These are phyloP conservation scores for Xylaria grammica DNA, from an alignment of 495 filamentous ascomycete genomes.

Conservation along the genomic window DNA sequence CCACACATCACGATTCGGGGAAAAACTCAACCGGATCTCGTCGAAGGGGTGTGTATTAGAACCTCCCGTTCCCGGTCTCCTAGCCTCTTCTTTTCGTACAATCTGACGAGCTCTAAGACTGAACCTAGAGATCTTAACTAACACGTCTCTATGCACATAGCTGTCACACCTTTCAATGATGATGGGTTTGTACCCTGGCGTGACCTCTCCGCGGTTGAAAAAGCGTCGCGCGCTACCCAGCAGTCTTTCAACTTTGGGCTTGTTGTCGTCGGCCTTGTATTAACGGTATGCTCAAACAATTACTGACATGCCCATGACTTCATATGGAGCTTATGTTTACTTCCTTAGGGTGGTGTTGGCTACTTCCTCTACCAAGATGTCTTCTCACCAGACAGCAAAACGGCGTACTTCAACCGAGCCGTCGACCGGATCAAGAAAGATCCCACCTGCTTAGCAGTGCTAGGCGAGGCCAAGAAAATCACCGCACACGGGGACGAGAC, in stretches of 20 bases:
- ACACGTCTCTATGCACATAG: slow-evolving; percentile 21
- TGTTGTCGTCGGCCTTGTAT: slow-evolving; percentile 71
- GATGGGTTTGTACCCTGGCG: slow-evolving; percentile 81
- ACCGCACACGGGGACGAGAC: slow-evolving; percentile 85
- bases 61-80: no score
- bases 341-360: slow-evolving; percentile 69
- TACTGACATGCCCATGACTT: neutral
- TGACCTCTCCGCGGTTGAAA: slow-evolving; percentile 74
- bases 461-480: slow-evolving; percentile 78
- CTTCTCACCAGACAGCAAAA: slow-evolving; percentile 82
- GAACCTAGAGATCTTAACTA: neutral
- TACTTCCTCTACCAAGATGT: slow-evolving; percentile 86
- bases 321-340: slow-evolving; percentile 23
- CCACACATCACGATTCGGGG: slow-evolving; percentile 35
- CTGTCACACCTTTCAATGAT: slow-evolving; percentile 82
- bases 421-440: slow-evolving; percentile 80
- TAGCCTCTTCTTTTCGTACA: no score
- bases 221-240: slow-evolving; percentile 83
- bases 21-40: slow-evolving; percentile 29
- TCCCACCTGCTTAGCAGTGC: slow-evolving; percentile 68
- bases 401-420: slow-evolving; percentile 85
- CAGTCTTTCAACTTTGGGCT: slow-evolving; percentile 87
- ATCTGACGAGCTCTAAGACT: no score
- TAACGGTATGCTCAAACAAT: slow-evolving; percentile 65
- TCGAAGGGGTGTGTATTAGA: slow-evolving; percentile 44